Conservation (phyloP, 129 eudicot genomes). For the Ambrosia trifida region DNA sequence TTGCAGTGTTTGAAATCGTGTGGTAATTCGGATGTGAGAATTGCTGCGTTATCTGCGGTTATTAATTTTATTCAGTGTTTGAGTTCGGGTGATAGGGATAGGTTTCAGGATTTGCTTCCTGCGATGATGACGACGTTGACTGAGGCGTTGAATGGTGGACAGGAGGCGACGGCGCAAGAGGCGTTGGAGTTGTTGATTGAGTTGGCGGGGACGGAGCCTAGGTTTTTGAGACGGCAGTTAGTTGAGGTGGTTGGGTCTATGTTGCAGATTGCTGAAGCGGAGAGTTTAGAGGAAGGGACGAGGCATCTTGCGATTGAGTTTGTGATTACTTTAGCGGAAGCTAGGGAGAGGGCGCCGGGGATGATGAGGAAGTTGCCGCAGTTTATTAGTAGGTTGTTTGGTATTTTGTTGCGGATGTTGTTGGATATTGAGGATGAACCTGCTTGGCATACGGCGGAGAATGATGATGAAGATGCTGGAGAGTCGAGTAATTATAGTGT, state of each 20-base stretch:
- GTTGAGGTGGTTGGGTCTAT: slow-evolving; percentile 95
- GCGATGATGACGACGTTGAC: slow-evolving; percentile 94
- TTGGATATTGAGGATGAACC: slow-evolving; percentile 86
- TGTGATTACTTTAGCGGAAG: slow-evolving; percentile 86
- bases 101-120: slow-evolving; percentile 95
- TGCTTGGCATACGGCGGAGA: slow-evolving; percentile 82
- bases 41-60: slow-evolving; percentile 88
- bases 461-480: slow-evolving; percentile 91
- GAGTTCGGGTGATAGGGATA: slow-evolving; percentile 67
- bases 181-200: slow-evolving; percentile 95
- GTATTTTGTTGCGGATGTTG: slow-evolving; percentile 70
- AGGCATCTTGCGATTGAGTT: slow-evolving; percentile 87
- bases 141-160: slow-evolving; percentile 79
- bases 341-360: slow-evolving; percentile 89
- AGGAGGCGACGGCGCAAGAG: slow-evolving; percentile 94
- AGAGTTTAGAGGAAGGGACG: slow-evolving; percentile 82
- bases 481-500: slow-evolving; percentile 87
- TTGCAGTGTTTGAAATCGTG: slow-evolving; percentile 60
- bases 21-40: slow-evolving; percentile 65
- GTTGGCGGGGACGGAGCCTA: slow-evolving; percentile 95
- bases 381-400: slow-evolving; percentile 74
- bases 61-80: slow-evolving; percentile 95
- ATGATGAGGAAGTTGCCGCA: slow-evolving; percentile 97
- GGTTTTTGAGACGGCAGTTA: slow-evolving; percentile 90
- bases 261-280: slow-evolving; percentile 97